These are phyloP conservation scores for Pythium folliculosum DNA, from an alignment of 352 stramenopile genomes.

Conservation along the genomic window DNA sequence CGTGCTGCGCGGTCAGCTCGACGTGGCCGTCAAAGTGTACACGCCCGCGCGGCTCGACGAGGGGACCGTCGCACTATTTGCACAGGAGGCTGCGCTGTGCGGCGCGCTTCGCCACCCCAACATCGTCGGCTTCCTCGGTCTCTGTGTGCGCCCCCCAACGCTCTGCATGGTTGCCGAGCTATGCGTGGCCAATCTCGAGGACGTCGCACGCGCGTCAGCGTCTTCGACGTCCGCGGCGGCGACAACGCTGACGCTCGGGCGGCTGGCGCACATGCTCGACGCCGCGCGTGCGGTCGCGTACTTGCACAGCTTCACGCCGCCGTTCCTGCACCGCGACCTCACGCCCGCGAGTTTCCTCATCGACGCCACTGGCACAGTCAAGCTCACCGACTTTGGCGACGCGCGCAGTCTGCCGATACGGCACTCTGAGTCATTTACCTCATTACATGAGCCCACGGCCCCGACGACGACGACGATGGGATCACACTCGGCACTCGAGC, in stretches of 20 bases:
- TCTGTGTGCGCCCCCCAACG: constrained; percentile 73
- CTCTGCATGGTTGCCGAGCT: constrained; percentile 46
- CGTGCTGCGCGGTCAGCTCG: constrained; percentile 40
- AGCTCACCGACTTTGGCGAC: constrained; percentile 21
- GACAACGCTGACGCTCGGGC: constrained; percentile 46
- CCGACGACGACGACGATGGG: background rate
- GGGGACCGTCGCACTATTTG: constrained; percentile 69
- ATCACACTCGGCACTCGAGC: background rate
- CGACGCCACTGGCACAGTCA: constrained; percentile 39
- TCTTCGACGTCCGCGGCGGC: background rate
- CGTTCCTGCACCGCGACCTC: constrained; percentile 80
- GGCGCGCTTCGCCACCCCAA: constrained; percentile 70
- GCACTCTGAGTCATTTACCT: background rate
- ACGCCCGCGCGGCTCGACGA: constrained; percentile 62
- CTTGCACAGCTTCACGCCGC: constrained; percentile 27
- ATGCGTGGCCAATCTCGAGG: constrained; percentile 59
- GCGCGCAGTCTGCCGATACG: constrained; percentile 5
- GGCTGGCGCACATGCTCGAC: constrained; percentile 25
- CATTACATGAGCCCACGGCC: background rate
- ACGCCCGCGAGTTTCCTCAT: constrained; percentile 79
- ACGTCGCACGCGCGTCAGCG: constrained; percentile 33
- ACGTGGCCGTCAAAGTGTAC: constrained; percentile 75
- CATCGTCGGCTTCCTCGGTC: constrained; percentile 75
- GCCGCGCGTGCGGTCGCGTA: constrained; percentile 68
- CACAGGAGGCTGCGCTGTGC: constrained; percentile 73